Evolutionary conservation across 139 green algal species (phyloP), one percentile per base, ranked within the genome.

Genomic region (Pleodorina starrii): DNA sequence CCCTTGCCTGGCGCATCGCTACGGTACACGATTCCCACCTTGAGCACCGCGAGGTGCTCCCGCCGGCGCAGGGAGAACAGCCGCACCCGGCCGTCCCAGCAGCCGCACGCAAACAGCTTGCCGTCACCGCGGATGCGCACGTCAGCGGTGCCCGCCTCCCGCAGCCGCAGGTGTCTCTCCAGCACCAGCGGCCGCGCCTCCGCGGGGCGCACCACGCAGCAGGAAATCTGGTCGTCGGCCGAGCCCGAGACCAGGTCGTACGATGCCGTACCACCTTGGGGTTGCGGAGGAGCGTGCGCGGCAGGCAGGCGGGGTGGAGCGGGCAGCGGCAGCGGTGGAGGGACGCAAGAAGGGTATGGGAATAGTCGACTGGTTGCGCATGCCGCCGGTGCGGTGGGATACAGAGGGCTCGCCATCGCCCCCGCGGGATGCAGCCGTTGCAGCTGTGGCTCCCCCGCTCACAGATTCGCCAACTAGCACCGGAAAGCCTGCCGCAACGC

Each of bases 21-120:
- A 60, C n/a, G n/a, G n/a, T 12, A 66, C 54, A 7, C 54, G 9
- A 32, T 12, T 12, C 3, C 35, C n/a, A 83, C 84, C 68, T 82
- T 59, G 5, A 96, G 87, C 5, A 95, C 59, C 16, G 94, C 94
- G 42, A 96, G 87, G 7, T 87, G 77, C 51, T 90, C 80, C 14
- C 63, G 48, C 80, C 69, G 90, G 27, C 80, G 87, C 71, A 91
- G 89, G 7, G 92, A 91, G 72, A 90, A 96, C 25, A 96, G 27
- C 23, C 94, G 76, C 6, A 93, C 77, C 0, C 60, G 85, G 68
- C 94, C 93, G 72, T 96, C 94, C 94, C 94, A 96, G 81, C 94
- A 91, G 11, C 81, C 94, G 9, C 79, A 85, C 25, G 90, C 94
- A 46, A 96, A 85, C 7, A 96, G 69, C 59, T 81, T 90, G 60